Conservation (phyloP, 2,329 filamentous ascomycete genomes). For the Trichocomaceae sp. region DNA sequence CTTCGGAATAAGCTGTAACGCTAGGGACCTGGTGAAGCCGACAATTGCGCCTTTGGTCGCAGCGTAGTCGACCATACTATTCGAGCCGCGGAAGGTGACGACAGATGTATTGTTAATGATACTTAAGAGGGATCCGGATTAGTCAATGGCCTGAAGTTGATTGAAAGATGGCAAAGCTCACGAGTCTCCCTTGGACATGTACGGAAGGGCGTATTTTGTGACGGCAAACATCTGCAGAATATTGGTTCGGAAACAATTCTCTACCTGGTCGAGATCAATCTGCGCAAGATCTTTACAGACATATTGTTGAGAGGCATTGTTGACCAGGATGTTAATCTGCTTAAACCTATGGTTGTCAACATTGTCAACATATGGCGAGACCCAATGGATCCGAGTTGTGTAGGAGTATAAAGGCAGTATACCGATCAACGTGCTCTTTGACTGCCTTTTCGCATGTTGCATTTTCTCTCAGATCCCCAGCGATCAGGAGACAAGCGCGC, state of each 20-base stretch:
- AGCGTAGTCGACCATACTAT: conserved; percentile 49
- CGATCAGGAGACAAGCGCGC: conserved; percentile 42
- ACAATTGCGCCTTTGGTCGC: conserved; percentile 55
- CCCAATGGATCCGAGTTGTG: too few relatives aligned
- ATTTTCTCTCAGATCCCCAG: conserved; percentile 46
- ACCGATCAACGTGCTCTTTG: conserved; percentile 48
- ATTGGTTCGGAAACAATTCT: conserved; percentile 53
- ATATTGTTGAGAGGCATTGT: conserved; percentile 54
- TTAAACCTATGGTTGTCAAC: conserved; percentile 26
- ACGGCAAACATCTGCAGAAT: conserved; percentile 54
- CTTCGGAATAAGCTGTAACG: conserved; percentile 48
- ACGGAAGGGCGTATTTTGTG: conserved; percentile 50
- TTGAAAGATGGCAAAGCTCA: conserved; percentile 21
- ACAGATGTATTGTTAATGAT: conserved; percentile 54
- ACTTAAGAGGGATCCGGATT: conserved; percentile 20
- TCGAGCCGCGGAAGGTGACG: conserved; percentile 48
- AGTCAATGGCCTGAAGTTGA: neutral
- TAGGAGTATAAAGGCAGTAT: conserved; percentile 1
- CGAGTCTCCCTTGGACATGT: conserved; percentile 48
- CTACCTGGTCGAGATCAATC: conserved; percentile 50
- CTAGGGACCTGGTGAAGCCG: conserved; percentile 49
- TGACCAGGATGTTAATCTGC: conserved; percentile 48
- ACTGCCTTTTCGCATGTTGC: conserved; percentile 47
- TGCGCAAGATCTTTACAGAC: conserved; percentile 48
- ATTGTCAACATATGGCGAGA: neutral